Conservation (phyloP, 345 rosid genomes). For the Corchorus olitorius region DNA sequence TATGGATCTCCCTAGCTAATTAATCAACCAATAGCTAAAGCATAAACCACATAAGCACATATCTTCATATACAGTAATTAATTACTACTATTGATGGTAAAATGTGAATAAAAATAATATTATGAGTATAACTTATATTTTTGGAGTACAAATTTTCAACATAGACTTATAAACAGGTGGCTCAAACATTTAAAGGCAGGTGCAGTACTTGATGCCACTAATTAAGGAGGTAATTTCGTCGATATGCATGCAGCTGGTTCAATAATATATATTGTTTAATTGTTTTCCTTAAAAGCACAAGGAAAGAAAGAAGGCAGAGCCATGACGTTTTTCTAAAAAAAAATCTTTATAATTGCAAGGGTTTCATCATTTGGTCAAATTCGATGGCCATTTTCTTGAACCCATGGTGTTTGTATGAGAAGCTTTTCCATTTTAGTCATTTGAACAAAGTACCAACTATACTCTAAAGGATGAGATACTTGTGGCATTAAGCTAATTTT, state of each 20-base stretch:
- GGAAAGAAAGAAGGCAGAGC: neutral
- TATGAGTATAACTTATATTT: too few relatives aligned
- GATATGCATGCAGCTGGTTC: neutral
- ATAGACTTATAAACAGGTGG: neutral
- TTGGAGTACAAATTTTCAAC: too few relatives aligned
- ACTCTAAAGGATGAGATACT: neutral
- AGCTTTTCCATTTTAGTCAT: neutral
- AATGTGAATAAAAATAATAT: too few relatives aligned
- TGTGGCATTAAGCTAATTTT: neutral
- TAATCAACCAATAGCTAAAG: too few relatives aligned
- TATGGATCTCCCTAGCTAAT: too few relatives aligned
- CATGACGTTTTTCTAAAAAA: neutral
- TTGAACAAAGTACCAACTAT: constrained; percentile 3
- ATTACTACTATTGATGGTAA: too few relatives aligned
- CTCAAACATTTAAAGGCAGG: neutral
- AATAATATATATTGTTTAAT: neutral
- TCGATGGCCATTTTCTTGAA: neutral
- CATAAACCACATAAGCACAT: too few relatives aligned
- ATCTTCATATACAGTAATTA: too few relatives aligned
- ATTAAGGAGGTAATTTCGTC: neutral
- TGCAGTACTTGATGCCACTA: neutral
- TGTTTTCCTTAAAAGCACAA: neutral
- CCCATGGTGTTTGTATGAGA: neutral
- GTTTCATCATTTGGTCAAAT: neutral
- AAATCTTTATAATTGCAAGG: neutral